Conservation (phyloP, 2,329 filamentous ascomycete species). For the Cucurbitaria berberidis region DNA sequence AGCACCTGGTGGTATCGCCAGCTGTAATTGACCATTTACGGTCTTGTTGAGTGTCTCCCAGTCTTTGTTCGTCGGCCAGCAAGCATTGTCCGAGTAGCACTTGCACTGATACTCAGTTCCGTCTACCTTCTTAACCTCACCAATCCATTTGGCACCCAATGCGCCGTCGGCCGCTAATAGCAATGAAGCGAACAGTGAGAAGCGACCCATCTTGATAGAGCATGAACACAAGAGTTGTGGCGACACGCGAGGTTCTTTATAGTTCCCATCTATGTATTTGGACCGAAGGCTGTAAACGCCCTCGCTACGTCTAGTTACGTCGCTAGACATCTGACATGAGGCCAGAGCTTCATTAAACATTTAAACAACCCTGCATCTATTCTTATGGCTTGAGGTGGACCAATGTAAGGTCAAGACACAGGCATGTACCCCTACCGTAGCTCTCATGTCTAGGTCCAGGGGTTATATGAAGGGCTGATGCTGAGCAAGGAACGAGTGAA, state of each 20-base stretch:
- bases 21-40: constrained; percentile 33
- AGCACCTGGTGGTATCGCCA: constrained; percentile 39
- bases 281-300: neutral
- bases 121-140: constrained; percentile 35
- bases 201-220: constrained; percentile 30
- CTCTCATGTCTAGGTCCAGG: neutral
- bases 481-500: neutral
- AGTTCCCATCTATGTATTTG: constrained; percentile 12
- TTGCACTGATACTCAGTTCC: constrained; percentile 41
- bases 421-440: neutral
- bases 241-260: neutral
- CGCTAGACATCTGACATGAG: neutral
- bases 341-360: constrained; percentile 3
- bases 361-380: constrained; percentile 7
- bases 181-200: constrained; percentile 25
- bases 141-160: constrained; percentile 33
- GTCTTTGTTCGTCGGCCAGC: constrained; percentile 38
- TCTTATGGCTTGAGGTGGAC: constrained; percentile 1
- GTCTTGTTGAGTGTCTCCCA: constrained; percentile 41
- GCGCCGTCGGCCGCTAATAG: constrained; percentile 26
- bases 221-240: neutral
- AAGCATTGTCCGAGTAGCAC: constrained; percentile 44
- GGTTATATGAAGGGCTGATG: constrained; percentile 1
- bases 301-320: neutral
- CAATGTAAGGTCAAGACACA: constrained; percentile 2